A percentile compares a stretch with the other conserved stretches of the same genome.
phyloP scores from a whole-genome alignment of 805 yeast genomes.

The Alloascoidea hylecoeti region DNA sequence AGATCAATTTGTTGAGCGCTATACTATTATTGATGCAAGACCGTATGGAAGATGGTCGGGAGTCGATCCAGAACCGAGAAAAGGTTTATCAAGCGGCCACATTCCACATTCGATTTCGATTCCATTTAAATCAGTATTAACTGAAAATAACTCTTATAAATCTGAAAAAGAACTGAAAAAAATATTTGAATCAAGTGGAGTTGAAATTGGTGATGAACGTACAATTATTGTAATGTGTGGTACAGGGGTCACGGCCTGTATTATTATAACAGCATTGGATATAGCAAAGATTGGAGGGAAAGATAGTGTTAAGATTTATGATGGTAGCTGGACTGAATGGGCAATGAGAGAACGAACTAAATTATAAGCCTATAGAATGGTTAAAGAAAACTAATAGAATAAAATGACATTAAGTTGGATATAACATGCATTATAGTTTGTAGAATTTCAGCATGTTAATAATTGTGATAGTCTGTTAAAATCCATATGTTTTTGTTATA shows the following conservation, averaged over 20 bases:
- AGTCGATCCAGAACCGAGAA: constrained; percentile 74
- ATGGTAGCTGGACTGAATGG: constrained; percentile 82
- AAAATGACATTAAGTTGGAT: too few species aligned
- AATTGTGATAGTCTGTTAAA: too few species aligned
- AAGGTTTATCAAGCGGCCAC: constrained; percentile 83
- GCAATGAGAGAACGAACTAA: constrained; percentile 5
- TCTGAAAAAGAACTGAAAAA: constrained; percentile 28
- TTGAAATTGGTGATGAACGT: constrained; percentile 24
- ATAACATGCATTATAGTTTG: too few species aligned
- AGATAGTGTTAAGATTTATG: constrained; percentile 44
- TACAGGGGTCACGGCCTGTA: constrained; percentile 91
- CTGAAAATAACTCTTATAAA: constrained; percentile 31
- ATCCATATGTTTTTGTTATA: too few species aligned
- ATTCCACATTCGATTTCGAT: constrained; percentile 66
- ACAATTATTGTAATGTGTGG: constrained; percentile 88
- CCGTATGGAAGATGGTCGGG: constrained; percentile 66
- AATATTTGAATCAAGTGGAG: constrained; percentile 28
- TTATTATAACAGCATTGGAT: constrained; percentile 63
- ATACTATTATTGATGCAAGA: constrained; percentile 78
- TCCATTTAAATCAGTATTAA: constrained; percentile 35
- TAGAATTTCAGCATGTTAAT: too few species aligned
- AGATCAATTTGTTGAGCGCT: constrained; percentile 23
- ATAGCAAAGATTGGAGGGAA: constrained; percentile 26
- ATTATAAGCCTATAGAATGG: constrained; percentile 2
- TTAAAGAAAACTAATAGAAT: not conserved